These are phyloP conservation scores for Tetrahymena borealis DNA, from an alignment of 73 alveolate genomes.

Conservation along the genomic window DNA sequence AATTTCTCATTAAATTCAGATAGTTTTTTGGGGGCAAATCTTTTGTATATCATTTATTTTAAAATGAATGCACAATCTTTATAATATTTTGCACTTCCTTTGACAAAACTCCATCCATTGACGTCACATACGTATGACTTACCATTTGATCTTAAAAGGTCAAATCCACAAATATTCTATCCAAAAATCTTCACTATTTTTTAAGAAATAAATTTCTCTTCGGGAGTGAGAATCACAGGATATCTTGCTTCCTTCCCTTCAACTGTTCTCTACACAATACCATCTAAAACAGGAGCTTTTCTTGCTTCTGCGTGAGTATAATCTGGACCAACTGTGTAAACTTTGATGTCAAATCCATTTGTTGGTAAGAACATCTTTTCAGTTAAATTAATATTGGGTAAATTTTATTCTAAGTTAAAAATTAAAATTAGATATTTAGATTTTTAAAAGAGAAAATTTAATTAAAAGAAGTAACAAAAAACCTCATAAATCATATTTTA, in stretches of 20 bases:
- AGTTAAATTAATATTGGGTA: too few species aligned
- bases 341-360: constrained; percentile 97
- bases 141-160: constrained; percentile 87
- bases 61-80: constrained; percentile 49
- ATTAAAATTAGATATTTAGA: neutral
- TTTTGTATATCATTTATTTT: constrained; percentile 24
- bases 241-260: constrained; percentile 97
- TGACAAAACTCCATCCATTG: constrained; percentile 79
- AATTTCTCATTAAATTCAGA: neutral
- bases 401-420: neutral
- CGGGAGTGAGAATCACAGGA: constrained; percentile 89
- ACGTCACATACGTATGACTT: constrained; percentile 95
- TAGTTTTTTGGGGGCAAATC: constrained; percentile 19
- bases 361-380: constrained; percentile 7
- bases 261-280: constrained; percentile 81
- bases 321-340: constrained; percentile 91
- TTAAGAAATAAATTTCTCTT: constrained; percentile 88
- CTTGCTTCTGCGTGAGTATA: constrained; percentile 98
- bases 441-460: neutral
- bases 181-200: constrained; percentile 82
- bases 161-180: constrained; percentile 95
- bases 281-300: constrained; percentile 92
- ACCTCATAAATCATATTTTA: constrained; percentile 81
- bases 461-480: neutral
- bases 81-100: constrained; percentile 61